These are phyloP conservation scores for Stropharia rugosoannulata DNA, from an alignment of 768 basidiomycete genomes.

Conservation along the genomic window DNA sequence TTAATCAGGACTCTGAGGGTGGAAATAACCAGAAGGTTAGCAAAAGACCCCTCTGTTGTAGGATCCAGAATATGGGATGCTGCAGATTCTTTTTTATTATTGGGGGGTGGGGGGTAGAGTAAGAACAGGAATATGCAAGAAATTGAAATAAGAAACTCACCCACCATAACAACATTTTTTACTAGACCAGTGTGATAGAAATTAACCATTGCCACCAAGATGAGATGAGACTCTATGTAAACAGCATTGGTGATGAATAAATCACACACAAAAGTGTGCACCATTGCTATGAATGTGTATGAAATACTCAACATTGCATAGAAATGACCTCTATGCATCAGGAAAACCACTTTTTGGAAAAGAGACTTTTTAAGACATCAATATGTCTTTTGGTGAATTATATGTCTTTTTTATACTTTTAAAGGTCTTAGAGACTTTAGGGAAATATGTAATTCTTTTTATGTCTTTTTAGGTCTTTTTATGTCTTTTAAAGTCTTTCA, in stretches of 20 bases:
- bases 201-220: slow-evolving; percentile 12
- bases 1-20: neutral
- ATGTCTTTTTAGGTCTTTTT: too few relatives aligned
- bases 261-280: slow-evolving; percentile 16
- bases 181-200: slow-evolving; percentile 9
- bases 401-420: too few relatives aligned
- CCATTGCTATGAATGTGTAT: slow-evolving; percentile 9
- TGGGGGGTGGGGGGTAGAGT: too few relatives aligned
- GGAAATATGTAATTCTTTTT: too few relatives aligned
- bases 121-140: neutral
- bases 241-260: slow-evolving; percentile 14
- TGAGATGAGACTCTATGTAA: slow-evolving; percentile 1
- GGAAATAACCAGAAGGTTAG: neutral
- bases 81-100: too few relatives aligned
- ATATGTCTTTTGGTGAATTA: too few relatives aligned
- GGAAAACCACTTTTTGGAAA: too few relatives aligned
- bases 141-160: neutral
- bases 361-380: too few relatives aligned
- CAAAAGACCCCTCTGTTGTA: neutral
- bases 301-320: slow-evolving; percentile 14
- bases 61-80: neutral
- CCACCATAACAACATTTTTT: neutral
- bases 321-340: slow-evolving; percentile 22
- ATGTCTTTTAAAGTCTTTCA: too few relatives aligned
- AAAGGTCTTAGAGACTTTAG: too few relatives aligned